Conservation (phyloP, 192 early-diverging fungal species). For the Haplosporangium gracile region DNA sequence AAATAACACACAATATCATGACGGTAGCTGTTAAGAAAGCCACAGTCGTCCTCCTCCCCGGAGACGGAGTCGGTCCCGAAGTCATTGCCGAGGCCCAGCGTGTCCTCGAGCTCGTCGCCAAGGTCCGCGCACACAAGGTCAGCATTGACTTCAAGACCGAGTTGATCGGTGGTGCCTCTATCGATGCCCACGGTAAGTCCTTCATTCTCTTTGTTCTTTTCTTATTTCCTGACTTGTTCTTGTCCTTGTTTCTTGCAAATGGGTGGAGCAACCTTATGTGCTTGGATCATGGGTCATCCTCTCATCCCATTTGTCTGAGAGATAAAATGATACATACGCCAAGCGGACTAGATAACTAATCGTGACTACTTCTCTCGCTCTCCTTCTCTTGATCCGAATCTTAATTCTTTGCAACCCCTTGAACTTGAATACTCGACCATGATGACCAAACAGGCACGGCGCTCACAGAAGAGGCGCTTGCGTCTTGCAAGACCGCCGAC, state of each 20-base stretch:
- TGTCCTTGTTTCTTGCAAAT: background rate
- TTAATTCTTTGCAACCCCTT: background rate
- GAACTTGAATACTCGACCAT: background rate
- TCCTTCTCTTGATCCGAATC: background rate
- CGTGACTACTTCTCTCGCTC: constrained; percentile 23
- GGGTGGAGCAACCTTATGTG: background rate
- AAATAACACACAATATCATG: constrained; percentile 11
- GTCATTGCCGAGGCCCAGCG: constrained; percentile 92
- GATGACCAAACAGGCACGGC: constrained; percentile 62
- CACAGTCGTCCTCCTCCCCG: constrained; percentile 79
- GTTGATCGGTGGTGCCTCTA: constrained; percentile 92
- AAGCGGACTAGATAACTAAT: constrained; percentile 21
- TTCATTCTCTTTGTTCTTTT: background rate
- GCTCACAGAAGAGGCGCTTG: constrained; percentile 86
- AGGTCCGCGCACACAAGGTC: constrained; percentile 71
- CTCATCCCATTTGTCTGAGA: background rate
- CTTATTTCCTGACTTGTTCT: constrained; percentile 6
- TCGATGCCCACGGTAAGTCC: constrained; percentile 85
- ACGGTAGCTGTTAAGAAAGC: constrained; percentile 26
- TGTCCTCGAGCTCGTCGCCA: constrained; percentile 85
- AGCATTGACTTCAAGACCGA: constrained; percentile 81
- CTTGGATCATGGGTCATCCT: background rate
- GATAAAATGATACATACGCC: background rate
- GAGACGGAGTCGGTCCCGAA: constrained; percentile 98
- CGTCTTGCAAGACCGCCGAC: constrained; percentile 83